These are phyloP conservation scores for Penicillium sp. DNA, from an alignment of 2,329 filamentous ascomycete genomes.

Conservation along the genomic window DNA sequence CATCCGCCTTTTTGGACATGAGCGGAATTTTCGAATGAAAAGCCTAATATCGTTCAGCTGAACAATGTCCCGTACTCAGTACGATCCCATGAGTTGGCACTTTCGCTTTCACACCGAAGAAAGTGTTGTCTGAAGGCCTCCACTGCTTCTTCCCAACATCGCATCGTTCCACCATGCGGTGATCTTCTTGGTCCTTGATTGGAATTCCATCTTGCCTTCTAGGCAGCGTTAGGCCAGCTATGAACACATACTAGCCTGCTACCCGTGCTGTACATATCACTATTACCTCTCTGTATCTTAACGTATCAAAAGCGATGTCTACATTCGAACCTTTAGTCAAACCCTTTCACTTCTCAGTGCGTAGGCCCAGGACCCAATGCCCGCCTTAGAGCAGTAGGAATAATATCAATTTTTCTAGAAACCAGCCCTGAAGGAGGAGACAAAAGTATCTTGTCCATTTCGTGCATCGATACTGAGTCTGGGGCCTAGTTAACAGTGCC, in stretches of 20 bases:
- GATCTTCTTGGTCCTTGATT: not conserved
- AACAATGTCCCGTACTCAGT: too few species aligned
- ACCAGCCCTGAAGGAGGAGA: too few species aligned
- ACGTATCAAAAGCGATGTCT: conserved; percentile 6
- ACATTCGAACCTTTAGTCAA: not conserved
- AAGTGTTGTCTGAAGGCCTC: not conserved
- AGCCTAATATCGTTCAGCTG: too few species aligned
- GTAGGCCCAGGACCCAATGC: too few species aligned
- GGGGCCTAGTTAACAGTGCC: too few species aligned
- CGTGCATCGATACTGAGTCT: too few species aligned
- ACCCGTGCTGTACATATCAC: conserved; percentile 2
- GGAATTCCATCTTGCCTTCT: not conserved
- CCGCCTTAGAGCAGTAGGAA: too few species aligned
- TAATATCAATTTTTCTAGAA: too few species aligned
- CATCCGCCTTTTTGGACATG: not conserved
- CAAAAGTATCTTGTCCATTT: too few species aligned
- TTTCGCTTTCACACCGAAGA: not conserved
- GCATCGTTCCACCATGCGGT: not conserved
- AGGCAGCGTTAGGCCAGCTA: not conserved
- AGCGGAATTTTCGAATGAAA: not conserved
- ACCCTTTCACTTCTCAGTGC: not conserved
- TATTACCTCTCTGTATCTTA: conserved; percentile 6
- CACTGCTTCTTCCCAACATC: not conserved
- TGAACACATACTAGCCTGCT: not conserved
- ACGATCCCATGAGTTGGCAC: not conserved